Base-by-base conservation (phyloP, 768 basidiomycete species). In the Calocera viscosa region DNA sequence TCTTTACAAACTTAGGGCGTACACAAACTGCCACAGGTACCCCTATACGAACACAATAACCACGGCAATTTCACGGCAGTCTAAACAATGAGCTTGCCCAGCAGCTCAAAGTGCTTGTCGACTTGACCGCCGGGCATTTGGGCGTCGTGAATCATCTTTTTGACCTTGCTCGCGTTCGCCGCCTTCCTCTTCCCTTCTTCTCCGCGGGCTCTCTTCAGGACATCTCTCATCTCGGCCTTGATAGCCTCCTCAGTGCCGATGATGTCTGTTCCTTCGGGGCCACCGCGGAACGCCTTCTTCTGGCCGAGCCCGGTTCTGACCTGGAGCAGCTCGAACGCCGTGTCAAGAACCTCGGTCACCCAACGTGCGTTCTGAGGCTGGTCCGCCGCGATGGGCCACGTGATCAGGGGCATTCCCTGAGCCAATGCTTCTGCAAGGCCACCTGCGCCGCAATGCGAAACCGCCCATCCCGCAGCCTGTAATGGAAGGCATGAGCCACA, bases 371-470 rank as follows among this genome's bases (percentile, higher is more conserved):
- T 73, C n/a, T 66, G 22, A 16, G 71, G 68, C 49, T 75, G 73
- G 64, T 75, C 74, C 0, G 69, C 73, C 14, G 41, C 65, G 66
- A 70, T 68, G 2, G 74, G 74, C 74, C 74, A 73, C 35, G 71
- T 69, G 60, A 75, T 75, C 49, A 72, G 40, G 0, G 74, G 74
- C 14, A 74, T 70, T 1, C 72, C 73, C 2, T 68, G 65, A 14
- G n/a, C 32, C 33, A 75, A 39, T 10, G 72, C 65, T 49, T 75
- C 74, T 16, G 65, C 65, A 11, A 71, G 64, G n/a, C 72, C 71
- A 68, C 72, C 73, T 28, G 70, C 70, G 16, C 74, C 74, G 16
- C 72, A 70, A 33, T 75, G 74, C 10, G 71, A 66, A 8, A 75
- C 60, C 64, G 73, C 69, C 72, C 72, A 73, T 1, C 72, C 72